Evolutionary conservation across 108 stramenopile genomes (phyloP).

Genomic region (Cylindrotheca fusiformis): DNA sequence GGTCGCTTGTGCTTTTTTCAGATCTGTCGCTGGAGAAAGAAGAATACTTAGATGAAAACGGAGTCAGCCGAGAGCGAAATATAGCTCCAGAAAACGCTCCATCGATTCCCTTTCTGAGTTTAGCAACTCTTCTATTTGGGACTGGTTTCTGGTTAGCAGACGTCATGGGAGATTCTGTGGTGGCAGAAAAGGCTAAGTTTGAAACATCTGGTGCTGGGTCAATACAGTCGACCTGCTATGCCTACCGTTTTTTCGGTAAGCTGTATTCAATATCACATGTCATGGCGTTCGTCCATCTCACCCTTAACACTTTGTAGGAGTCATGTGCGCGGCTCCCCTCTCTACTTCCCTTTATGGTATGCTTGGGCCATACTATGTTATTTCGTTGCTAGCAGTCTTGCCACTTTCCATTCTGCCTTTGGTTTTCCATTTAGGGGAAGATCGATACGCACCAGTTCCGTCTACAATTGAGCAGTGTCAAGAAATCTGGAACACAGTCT

Average conservation of each 20-base stretch:
- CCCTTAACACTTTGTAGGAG: no score
- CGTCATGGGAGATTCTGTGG: slow-evolving; percentile 84
- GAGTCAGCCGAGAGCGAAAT: background rate
- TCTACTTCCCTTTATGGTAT: slow-evolving; percentile 58
- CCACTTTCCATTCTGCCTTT: slow-evolving; percentile 64
- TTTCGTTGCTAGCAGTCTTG: slow-evolving; percentile 53
- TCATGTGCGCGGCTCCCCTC: slow-evolving; percentile 74
- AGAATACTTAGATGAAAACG: slow-evolving; percentile 15
- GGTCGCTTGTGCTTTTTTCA: slow-evolving; percentile 38
- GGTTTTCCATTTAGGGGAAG: slow-evolving; percentile 61
- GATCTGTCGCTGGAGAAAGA: slow-evolving; percentile 35
- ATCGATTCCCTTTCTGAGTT: slow-evolving; percentile 53
- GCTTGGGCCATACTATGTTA: slow-evolving; percentile 51
- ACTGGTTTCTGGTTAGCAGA: slow-evolving; percentile 83
- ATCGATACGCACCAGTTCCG: slow-evolving; percentile 39
- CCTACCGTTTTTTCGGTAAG: slow-evolving; percentile 82
- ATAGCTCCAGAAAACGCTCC: slow-evolving; percentile 49
- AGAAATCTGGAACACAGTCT: slow-evolving; percentile 86
- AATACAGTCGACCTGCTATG: slow-evolving; percentile 78
- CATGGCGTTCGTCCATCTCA: no score
- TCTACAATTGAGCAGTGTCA: slow-evolving; percentile 66
- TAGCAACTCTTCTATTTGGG: slow-evolving; percentile 48
- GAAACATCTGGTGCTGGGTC: slow-evolving; percentile 69
- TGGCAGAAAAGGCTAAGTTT: slow-evolving; percentile 86
- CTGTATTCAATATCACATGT: no score